Conservation (phyloP, 257 asterid genomes). For the Nemophila menziesii region DNA sequence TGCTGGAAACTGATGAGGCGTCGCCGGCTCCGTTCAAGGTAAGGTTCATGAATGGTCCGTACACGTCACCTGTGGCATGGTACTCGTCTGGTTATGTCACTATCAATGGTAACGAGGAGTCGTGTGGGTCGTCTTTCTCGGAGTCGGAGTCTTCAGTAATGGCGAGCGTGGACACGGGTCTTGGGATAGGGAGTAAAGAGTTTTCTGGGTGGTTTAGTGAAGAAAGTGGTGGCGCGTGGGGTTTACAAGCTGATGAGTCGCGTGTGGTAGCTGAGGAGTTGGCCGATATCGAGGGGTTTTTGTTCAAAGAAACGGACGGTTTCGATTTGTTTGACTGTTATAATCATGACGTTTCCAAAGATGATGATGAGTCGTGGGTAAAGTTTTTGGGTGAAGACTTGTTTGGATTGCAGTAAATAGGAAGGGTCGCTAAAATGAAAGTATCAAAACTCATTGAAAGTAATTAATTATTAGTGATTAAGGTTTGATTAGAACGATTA, state of each 20-base stretch:
- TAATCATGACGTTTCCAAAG: background rate
- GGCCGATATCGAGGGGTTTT: slow-evolving; percentile 19
- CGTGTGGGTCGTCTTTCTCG: slow-evolving; percentile 73
- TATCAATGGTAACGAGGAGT: slow-evolving; percentile 60
- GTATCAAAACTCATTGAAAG: too few relatives aligned
- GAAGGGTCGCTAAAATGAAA: too few relatives aligned
- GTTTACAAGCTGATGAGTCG: background rate
- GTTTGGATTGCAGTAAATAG: slow-evolving; percentile 6
- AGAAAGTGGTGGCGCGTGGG: slow-evolving; percentile 21
- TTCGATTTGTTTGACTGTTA: slow-evolving; percentile 13
- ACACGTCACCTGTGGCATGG: slow-evolving; percentile 26
- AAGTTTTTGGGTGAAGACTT: slow-evolving; percentile 31
- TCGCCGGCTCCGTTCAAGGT: slow-evolving; percentile 35
- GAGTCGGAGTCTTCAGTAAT: slow-evolving; percentile 49
- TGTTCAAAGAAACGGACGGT: slow-evolving; percentile 13
- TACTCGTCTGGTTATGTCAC: slow-evolving; percentile 55
- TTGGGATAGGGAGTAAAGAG: slow-evolving; percentile 11
- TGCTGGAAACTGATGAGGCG: background rate
- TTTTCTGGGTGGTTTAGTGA: slow-evolving; percentile 4
- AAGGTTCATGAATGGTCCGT: slow-evolving; percentile 48
- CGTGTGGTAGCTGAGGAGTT: slow-evolving; percentile 14
- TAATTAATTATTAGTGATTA: too few relatives aligned
- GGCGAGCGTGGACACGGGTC: slow-evolving; percentile 58
- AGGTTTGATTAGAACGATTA: too few relatives aligned
- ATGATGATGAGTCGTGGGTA: slow-evolving; percentile 26